Evolutionary conservation across 2,329 filamentous ascomycete species (phyloP).

Genomic region (Fusarium tupiense): DNA sequence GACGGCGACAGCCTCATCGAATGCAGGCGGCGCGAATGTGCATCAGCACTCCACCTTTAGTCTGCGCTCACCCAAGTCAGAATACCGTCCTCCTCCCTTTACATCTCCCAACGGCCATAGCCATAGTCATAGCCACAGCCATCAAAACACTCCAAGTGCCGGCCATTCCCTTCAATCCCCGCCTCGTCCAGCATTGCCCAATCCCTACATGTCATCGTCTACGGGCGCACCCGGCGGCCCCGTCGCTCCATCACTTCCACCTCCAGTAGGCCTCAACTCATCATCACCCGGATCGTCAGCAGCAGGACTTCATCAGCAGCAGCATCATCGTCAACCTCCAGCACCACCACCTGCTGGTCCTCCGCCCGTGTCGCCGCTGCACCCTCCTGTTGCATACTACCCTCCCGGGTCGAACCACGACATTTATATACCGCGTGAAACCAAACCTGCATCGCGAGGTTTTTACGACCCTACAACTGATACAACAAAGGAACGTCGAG

Average conservation of each 20-base stretch:
- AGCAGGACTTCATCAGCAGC: slow-evolving; percentile 42
- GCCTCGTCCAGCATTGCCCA: slow-evolving; percentile 44
- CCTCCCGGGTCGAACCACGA: slow-evolving; percentile 42
- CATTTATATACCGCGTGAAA: slow-evolving; percentile 50
- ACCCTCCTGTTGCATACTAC: slow-evolving; percentile 56
- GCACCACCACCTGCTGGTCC: slow-evolving; percentile 34
- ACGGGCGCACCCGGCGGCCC: slow-evolving; percentile 44
- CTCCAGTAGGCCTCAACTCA: slow-evolving; percentile 42
- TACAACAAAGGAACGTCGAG: slow-evolving; percentile 57
- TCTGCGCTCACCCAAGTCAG: slow-evolving; percentile 60
- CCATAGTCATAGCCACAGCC: slow-evolving; percentile 43
- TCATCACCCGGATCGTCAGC: slow-evolving; percentile 27
- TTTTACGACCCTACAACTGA: slow-evolving; percentile 66
- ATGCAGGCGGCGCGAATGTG: slow-evolving; percentile 43
- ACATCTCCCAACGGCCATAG: slow-evolving; percentile 42
- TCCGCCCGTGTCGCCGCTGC: slow-evolving; percentile 55
- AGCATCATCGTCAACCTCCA: slow-evolving; percentile 42
- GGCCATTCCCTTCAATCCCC: slow-evolving; percentile 47
- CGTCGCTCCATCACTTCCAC: slow-evolving; percentile 46
- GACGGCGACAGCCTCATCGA: slow-evolving; percentile 36
- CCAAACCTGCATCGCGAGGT: slow-evolving; percentile 53
- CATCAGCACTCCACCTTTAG: slow-evolving; percentile 58
- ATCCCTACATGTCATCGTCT: slow-evolving; percentile 51
- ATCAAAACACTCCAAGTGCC: slow-evolving; percentile 42
- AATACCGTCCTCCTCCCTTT: slow-evolving; percentile 50